These are phyloP conservation scores for Trichoderma sp. DNA, from an alignment of 2,329 filamentous ascomycete species.

Conservation along the genomic window DNA sequence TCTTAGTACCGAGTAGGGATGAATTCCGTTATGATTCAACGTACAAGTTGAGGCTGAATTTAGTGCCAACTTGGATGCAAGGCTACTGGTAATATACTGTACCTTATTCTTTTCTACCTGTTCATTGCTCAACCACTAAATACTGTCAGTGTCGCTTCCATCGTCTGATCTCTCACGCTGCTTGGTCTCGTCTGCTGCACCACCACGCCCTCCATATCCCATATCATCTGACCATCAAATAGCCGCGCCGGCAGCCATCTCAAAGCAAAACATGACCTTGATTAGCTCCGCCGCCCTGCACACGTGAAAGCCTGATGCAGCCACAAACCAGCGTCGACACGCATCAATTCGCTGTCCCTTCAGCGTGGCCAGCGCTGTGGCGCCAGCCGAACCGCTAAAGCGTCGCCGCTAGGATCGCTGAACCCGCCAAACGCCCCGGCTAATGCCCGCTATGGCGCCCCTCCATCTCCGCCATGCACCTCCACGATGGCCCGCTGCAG, in stretches of 20 bases:
- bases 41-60: no score
- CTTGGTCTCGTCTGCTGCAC: not conserved
- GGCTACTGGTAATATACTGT: no score
- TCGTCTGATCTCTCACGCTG: not conserved
- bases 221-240: not conserved
- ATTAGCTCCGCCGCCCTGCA: not conserved
- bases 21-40: no score
- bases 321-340: no score
- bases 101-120: no score
- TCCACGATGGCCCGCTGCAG: not conserved
- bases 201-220: not conserved
- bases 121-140: no score
- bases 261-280: not conserved
- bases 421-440: not conserved
- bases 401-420: not conserved
- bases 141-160: not conserved
- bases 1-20: no score
- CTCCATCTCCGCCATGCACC: not conserved
- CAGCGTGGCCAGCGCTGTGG: not conserved
- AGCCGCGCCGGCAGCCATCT: not conserved
- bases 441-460: not conserved
- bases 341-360: not conserved
- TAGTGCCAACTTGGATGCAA: no score
- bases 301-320: no score
- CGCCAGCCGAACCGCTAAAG: not conserved